These are phyloP conservation scores for Marchantia paleacea DNA, from an alignment of 225 moss, liverwort and hornwort species.

Conservation along the genomic window DNA sequence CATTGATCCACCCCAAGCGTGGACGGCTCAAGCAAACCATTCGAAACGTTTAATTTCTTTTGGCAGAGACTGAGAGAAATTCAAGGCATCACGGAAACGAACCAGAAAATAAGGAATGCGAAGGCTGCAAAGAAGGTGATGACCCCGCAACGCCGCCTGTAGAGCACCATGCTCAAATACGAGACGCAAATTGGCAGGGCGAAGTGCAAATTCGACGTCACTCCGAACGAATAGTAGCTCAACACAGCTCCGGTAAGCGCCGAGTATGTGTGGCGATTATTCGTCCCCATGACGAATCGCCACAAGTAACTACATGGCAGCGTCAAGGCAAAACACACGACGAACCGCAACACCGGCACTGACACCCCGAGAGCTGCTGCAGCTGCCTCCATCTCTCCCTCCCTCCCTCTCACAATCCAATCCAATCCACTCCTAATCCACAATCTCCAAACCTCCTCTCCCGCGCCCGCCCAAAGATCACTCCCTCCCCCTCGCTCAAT, in stretches of 20 bases:
- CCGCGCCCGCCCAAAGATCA: background rate
- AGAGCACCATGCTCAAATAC: constrained; percentile 63
- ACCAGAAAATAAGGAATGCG: constrained; percentile 68
- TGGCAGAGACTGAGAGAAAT: background rate
- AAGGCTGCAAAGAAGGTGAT: constrained; percentile 58
- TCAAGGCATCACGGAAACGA: constrained; percentile 5
- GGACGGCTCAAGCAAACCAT: background rate
- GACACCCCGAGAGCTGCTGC: constrained; percentile 67
- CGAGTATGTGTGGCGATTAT: constrained; percentile 59
- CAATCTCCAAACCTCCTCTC: too few species aligned
- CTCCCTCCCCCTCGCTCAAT: too few species aligned
- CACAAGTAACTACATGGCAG: constrained; percentile 57
- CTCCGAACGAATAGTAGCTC: constrained; percentile 72
- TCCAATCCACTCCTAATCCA: background rate
- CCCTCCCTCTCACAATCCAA: background rate
- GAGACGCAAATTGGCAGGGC: constrained; percentile 59
- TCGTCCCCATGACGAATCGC: constrained; percentile 43
- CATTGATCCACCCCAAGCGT: background rate
- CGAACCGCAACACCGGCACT: constrained; percentile 65
- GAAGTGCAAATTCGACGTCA: constrained; percentile 66
- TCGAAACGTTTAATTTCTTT: background rate
- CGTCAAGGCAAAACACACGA: constrained; percentile 67
- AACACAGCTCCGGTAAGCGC: constrained; percentile 69
- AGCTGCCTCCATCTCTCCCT: constrained; percentile 36
- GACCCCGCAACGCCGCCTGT: constrained; percentile 51